These are phyloP conservation scores for Chloroidium sp. DNA, from an alignment of 163 green algal species.

Conservation along the genomic window DNA sequence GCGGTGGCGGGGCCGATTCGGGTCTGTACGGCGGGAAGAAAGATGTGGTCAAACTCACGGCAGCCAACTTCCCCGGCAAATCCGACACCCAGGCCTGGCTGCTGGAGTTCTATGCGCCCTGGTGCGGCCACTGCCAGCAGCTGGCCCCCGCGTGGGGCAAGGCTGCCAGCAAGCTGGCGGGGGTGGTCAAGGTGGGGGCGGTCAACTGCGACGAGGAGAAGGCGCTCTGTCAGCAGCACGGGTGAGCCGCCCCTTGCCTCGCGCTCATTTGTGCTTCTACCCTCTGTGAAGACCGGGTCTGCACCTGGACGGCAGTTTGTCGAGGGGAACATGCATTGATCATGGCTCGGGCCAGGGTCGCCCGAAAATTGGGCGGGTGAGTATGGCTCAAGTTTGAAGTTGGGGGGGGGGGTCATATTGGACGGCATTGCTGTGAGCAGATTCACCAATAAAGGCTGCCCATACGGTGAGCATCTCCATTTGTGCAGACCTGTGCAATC, in stretches of 20 bases:
- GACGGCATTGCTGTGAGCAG: no score
- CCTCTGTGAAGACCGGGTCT: no score
- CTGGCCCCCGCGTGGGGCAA: conserved; percentile 65
- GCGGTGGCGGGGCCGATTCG: conserved; percentile 3
- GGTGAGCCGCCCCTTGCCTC: conserved; percentile 8
- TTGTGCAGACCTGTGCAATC: no score
- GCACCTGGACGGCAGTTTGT: no score
- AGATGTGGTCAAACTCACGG: conserved; percentile 35
- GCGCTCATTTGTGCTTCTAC: no score
- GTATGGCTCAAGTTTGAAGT: no score
- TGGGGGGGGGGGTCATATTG: no score
- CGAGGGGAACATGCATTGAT: no score
- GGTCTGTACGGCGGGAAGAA: conserved; percentile 51
- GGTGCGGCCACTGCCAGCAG: conserved; percentile 73
- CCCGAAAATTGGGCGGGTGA: no score
- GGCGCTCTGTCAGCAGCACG: conserved; percentile 52
- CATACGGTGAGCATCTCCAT: no score
- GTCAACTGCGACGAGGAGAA: conserved; percentile 79
- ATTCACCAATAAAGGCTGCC: no score
- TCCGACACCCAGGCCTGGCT: conserved; percentile 48
- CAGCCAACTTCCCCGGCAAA: conserved; percentile 37
- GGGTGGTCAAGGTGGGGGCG: conserved; percentile 65
- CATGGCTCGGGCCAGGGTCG: no score
- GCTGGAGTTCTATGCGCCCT: conserved; percentile 79
- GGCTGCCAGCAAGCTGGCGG: conserved; percentile 56